phyloP scores from a whole-genome alignment of 352 stramenopile species.

The Globisporangium mamillatum region DNA sequence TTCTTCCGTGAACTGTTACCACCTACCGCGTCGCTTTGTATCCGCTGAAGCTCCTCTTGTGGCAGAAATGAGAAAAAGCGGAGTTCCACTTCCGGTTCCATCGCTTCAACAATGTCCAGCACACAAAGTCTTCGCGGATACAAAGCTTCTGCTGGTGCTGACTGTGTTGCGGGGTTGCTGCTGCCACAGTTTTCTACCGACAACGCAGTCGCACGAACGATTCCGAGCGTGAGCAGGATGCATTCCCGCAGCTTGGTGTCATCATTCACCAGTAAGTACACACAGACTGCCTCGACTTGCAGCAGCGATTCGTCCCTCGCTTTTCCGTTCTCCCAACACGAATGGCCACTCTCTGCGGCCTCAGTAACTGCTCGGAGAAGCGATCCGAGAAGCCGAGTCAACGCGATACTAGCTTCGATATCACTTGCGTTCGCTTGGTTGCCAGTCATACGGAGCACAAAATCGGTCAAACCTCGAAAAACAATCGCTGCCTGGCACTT shows the following conservation, averaged over 20 bases:
- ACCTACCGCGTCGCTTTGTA: neutral
- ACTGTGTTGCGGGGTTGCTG: neutral
- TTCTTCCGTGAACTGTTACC: neutral
- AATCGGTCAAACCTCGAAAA: slow-evolving; percentile 58
- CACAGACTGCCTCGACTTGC: slow-evolving; percentile 53
- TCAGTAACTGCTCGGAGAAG: slow-evolving; percentile 26
- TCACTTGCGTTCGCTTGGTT: slow-evolving; percentile 28
- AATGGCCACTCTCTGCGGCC: neutral
- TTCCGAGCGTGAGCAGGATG: slow-evolving; percentile 31
- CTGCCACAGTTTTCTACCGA: neutral
- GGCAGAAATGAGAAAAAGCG: slow-evolving; percentile 32
- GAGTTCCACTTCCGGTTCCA: slow-evolving; percentile 26
- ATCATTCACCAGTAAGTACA: slow-evolving; percentile 61
- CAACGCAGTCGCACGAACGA: slow-evolving; percentile 20
- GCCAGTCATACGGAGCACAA: slow-evolving; percentile 48
- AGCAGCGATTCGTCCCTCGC: slow-evolving; percentile 45
- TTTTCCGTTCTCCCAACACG: slow-evolving; percentile 34
- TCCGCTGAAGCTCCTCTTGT: slow-evolving; percentile 2
- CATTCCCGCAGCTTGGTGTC: slow-evolving; percentile 27
- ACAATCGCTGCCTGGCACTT: slow-evolving; percentile 28
- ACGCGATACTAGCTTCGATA: slow-evolving; percentile 30
- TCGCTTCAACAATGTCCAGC: slow-evolving; percentile 21
- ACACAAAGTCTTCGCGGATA: neutral
- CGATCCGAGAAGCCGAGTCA: slow-evolving; percentile 32
- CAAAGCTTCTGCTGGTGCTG: neutral